A percentile compares a stretch with the other conserved stretches of the same genome.
phyloP scores from a whole-genome alignment of 805 yeast species.

The Blastobotrys peoriensis region DNA sequence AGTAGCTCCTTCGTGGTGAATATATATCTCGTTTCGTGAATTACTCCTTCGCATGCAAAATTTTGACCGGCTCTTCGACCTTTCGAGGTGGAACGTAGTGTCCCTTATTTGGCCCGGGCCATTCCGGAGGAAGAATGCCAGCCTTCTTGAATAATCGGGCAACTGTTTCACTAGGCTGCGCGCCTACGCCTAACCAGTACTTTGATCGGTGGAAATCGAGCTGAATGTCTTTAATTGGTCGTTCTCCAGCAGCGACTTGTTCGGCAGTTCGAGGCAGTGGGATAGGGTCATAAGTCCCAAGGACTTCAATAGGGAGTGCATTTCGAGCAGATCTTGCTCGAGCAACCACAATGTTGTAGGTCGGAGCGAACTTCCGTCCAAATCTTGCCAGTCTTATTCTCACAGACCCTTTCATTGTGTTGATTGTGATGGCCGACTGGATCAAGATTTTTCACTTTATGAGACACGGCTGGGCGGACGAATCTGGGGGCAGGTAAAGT shows the following conservation, averaged over 20 bases:
- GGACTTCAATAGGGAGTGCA: constrained; percentile 84
- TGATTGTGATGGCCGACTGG: constrained; percentile 62
- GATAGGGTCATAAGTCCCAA: constrained; percentile 87
- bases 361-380: constrained; percentile 82
- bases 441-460: constrained; percentile 88
- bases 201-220: constrained; percentile 84
- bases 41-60: neutral
- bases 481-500: no score
- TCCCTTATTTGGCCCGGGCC: constrained; percentile 30
- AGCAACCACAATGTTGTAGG: constrained; percentile 88
- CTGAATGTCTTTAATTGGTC: constrained; percentile 70
- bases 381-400: constrained; percentile 88
- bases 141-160: constrained; percentile 70
- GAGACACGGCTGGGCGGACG: no score
- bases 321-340: constrained; percentile 72
- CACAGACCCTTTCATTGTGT: constrained; percentile 58
- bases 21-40: no score
- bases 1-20: no score
- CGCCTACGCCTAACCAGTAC: constrained; percentile 97
- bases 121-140: constrained; percentile 42
- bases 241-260: constrained; percentile 49
- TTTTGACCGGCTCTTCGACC: constrained; percentile 10
- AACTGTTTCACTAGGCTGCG: constrained; percentile 84
- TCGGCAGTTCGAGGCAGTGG: constrained; percentile 63
- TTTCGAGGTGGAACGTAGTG: constrained; percentile 17